phyloP scores from a whole-genome alignment of 352 stramenopile genomes.

The Pythium monospermum region DNA sequence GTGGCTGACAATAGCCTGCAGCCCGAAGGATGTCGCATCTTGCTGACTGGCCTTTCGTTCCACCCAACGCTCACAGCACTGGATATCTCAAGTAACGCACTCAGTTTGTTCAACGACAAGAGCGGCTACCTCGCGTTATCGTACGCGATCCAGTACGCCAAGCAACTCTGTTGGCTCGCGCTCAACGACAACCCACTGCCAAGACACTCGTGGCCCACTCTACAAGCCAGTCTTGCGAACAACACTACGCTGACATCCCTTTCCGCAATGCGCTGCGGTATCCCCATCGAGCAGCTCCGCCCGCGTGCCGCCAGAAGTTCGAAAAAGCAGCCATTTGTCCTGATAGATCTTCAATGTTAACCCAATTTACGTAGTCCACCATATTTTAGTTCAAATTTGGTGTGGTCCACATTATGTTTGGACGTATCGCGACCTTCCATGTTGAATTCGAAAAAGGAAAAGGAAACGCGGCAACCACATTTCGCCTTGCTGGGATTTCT shows the following conservation, averaged over 20 bases:
- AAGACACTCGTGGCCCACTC: not conserved
- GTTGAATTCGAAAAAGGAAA: constrained; percentile 2
- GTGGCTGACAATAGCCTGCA: constrained; percentile 45
- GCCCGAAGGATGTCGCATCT: constrained; percentile 48
- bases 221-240: constrained; percentile 23
- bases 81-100: constrained; percentile 51
- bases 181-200: constrained; percentile 38
- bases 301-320: not conserved
- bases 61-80: constrained; percentile 49
- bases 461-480: not conserved
- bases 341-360: not conserved
- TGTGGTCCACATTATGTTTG: constrained; percentile 10
- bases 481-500: not conserved
- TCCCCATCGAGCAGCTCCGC: constrained; percentile 14
- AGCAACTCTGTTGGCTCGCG: constrained; percentile 41
- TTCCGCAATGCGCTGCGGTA: constrained; percentile 21
- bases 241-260: constrained; percentile 44
- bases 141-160: constrained; percentile 45
- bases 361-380: not conserved
- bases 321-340: too few relatives aligned
- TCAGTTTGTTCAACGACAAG: constrained; percentile 50
- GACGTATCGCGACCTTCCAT: not conserved
- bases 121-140: constrained; percentile 46
- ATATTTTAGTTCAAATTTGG: not conserved
- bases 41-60: constrained; percentile 42